A percentile compares a stretch with the other conserved stretches of the same genome.
phyloP scores from a whole-genome alignment of 129 eudicot species.

The Ambrosia trifida region DNA sequence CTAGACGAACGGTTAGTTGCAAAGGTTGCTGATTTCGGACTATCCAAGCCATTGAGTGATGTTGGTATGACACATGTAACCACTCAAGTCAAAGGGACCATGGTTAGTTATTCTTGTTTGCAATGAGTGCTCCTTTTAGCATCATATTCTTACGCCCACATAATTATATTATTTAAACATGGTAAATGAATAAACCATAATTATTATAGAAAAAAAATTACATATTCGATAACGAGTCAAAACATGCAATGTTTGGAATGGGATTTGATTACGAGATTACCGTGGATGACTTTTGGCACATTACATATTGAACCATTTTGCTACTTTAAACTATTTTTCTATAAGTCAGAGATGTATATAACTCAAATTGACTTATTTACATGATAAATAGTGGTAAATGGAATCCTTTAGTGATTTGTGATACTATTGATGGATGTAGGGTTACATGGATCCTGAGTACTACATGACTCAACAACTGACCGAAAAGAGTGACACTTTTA shows the following conservation, averaged over 20 bases:
- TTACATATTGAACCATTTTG: neutral
- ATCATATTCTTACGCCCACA: neutral
- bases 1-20: constrained; percentile 50
- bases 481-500: constrained; percentile 60
- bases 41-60: constrained; percentile 37
- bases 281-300: no score
- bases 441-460: constrained; percentile 61
- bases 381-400: neutral
- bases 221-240: no score
- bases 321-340: neutral
- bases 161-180: neutral
- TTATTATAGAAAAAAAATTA: neutral
- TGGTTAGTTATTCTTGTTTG: constrained; percentile 32
- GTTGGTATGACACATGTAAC: constrained; percentile 33
- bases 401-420: neutral
- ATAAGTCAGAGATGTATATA: neutral
- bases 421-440: constrained; percentile 26
- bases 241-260: no score
- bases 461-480: constrained; percentile 55
- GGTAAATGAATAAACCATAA: neutral
- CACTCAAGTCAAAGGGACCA: constrained; percentile 58
- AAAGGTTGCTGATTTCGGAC: constrained; percentile 59
- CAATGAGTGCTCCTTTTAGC: neutral
- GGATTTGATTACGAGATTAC: no score
- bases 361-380: neutral